These are phyloP conservation scores for Tolypocladium pustulatum DNA, from an alignment of 2,329 filamentous ascomycete species.

Conservation along the genomic window DNA sequence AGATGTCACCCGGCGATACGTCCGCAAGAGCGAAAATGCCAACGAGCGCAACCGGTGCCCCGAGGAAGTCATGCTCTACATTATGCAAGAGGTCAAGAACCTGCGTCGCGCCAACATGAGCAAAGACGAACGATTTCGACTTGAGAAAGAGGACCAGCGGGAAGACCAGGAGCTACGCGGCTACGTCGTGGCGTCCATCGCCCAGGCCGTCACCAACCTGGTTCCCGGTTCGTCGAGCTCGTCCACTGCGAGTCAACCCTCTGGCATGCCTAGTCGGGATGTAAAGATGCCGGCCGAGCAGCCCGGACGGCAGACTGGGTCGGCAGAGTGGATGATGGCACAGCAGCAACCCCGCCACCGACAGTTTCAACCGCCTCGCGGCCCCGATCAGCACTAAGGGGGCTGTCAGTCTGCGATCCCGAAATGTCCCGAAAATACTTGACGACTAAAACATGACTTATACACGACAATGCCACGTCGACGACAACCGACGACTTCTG, in stretches of 20 bases:
- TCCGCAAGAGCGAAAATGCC: constrained; percentile 62
- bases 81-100: constrained; percentile 82
- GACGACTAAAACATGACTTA: constrained; percentile 11
- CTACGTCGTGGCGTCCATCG: constrained; percentile 64
- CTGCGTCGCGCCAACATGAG: constrained; percentile 73
- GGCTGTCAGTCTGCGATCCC: background rate
- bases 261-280: constrained; percentile 32
- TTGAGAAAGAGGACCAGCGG: constrained; percentile 69
- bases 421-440: background rate
- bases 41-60: constrained; percentile 69
- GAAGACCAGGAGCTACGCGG: constrained; percentile 67
- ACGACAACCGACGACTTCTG: background rate
- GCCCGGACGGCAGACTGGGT: constrained; percentile 39
- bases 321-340: constrained; percentile 39
- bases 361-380: constrained; percentile 32
- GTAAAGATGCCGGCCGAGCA: constrained; percentile 52
- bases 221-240: constrained; percentile 36
- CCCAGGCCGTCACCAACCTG: constrained; percentile 60
- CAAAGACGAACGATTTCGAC: constrained; percentile 73
- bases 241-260: constrained; percentile 10
- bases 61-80: constrained; percentile 83
- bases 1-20: constrained; percentile 56
- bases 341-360: constrained; percentile 31
- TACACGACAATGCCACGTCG: constrained; percentile 7
- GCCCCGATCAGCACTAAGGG: constrained; percentile 25